These are phyloP conservation scores for Deinandra increscens DNA, from an alignment of 129 eudicot genomes.

Conservation along the genomic window DNA sequence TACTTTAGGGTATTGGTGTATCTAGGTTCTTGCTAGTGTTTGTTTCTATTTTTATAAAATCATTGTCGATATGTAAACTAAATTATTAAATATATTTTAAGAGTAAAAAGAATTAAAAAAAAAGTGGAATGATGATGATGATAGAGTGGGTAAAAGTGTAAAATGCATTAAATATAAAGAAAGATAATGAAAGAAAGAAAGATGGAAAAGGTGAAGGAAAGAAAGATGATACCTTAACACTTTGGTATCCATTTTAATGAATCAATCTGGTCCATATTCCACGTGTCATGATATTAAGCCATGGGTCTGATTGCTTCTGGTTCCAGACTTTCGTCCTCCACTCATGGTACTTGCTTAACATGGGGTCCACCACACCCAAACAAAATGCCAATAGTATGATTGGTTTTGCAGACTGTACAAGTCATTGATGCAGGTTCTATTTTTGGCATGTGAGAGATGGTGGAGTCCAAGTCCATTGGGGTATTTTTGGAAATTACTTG, in stretches of 20 bases:
- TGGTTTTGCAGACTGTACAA: conserved; percentile 38
- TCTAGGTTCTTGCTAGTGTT: too few relatives aligned
- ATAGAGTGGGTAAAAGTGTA: conserved; percentile 25
- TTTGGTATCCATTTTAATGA: conserved; percentile 36
- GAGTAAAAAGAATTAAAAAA: neutral
- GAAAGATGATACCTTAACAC: conserved; percentile 44
- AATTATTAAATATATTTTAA: neutral
- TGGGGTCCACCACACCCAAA: conserved; percentile 30
- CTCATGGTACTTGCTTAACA: conserved; percentile 29
- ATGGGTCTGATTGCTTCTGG: conserved; percentile 36
- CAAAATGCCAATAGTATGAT: conserved; percentile 35
- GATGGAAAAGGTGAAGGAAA: conserved; percentile 38
- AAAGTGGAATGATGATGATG: conserved; percentile 14
- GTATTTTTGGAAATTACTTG: conserved; percentile 28
- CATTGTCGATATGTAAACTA: too few relatives aligned
- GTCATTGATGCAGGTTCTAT: conserved; percentile 27
- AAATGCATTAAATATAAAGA: conserved; percentile 30
- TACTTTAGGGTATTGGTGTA: too few relatives aligned
- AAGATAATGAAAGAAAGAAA: conserved; percentile 29
- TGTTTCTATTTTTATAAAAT: too few relatives aligned
- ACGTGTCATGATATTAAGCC: conserved; percentile 33
- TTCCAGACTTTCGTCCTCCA: conserved; percentile 22
- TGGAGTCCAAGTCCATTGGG: conserved; percentile 16
- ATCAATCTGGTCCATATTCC: conserved; percentile 22
- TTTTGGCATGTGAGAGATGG: conserved; percentile 34